Conservation (phyloP, 2,329 filamentous ascomycete species). For the Tolypocladium nubicola region DNA sequence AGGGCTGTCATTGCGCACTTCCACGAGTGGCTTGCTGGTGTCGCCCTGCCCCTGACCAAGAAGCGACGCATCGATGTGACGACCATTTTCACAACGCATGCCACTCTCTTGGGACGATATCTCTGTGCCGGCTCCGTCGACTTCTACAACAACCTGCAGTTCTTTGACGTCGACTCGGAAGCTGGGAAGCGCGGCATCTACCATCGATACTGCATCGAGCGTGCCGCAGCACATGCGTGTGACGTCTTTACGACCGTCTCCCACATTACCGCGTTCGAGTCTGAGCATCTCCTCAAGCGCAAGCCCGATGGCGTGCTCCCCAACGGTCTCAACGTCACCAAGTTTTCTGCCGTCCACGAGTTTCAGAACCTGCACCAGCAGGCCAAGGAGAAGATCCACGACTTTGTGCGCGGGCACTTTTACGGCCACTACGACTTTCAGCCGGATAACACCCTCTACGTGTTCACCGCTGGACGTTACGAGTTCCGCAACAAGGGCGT, state of each 20-base stretch:
- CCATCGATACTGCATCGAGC: slow-evolving; percentile 96
- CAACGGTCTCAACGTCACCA: slow-evolving; percentile 92
- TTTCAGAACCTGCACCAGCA: slow-evolving; percentile 97
- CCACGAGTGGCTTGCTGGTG: slow-evolving; percentile 96
- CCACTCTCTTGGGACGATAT: slow-evolving; percentile 88
- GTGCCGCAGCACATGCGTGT: slow-evolving; percentile 79
- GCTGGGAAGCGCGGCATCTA: slow-evolving; percentile 98
- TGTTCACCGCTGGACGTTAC: slow-evolving; percentile 95
- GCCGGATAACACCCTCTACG: slow-evolving; percentile 90
- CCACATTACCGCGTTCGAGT: slow-evolving; percentile 97
- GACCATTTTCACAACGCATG: slow-evolving; percentile 97
- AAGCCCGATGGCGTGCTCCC: slow-evolving; percentile 95
- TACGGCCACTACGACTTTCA: slow-evolving; percentile 98
- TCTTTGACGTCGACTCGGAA: slow-evolving; percentile 92
- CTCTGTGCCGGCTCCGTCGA: slow-evolving; percentile 95
- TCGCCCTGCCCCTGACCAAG: slow-evolving; percentile 83
- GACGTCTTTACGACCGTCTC: slow-evolving; percentile 99
- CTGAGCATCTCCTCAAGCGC: slow-evolving; percentile 91
- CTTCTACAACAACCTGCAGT: slow-evolving; percentile 98
- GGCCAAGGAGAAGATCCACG: slow-evolving; percentile 94
- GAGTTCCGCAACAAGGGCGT: slow-evolving; percentile 98
- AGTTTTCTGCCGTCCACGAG: slow-evolving; percentile 96
- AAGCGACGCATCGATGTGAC: slow-evolving; percentile 93
- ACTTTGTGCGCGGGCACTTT: slow-evolving; percentile 96
- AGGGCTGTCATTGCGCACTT: slow-evolving; percentile 95